These are phyloP conservation scores for Aureobasidium leucospermi DNA, from an alignment of 2,329 filamentous ascomycete genomes.

Conservation along the genomic window DNA sequence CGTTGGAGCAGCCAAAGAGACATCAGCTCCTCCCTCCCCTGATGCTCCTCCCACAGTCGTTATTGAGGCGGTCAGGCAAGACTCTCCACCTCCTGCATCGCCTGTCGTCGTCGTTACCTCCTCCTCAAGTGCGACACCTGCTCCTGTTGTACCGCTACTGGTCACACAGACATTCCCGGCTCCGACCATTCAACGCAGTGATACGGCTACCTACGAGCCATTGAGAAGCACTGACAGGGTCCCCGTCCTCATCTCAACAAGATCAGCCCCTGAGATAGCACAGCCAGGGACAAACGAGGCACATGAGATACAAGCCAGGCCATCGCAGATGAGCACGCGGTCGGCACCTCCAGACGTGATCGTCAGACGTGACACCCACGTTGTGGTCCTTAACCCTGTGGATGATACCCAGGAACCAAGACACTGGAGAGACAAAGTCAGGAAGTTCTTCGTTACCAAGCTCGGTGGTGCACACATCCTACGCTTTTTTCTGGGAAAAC, in stretches of 20 bases:
- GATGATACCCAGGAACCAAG: neutral
- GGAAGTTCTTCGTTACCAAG: neutral
- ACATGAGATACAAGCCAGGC: neutral
- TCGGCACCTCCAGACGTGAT: neutral
- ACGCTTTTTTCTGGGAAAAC: slow-evolving; percentile 5
- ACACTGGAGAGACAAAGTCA: slow-evolving; percentile 7
- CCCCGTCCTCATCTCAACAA: neutral
- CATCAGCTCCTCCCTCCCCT: neutral
- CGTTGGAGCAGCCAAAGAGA: neutral
- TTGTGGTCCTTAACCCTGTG: slow-evolving; percentile 4
- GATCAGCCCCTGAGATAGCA: neutral
- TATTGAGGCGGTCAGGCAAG: neutral
- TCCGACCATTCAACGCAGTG: neutral
- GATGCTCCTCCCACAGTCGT: neutral
- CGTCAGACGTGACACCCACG: neutral
- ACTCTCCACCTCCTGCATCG: neutral
- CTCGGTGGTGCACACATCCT: slow-evolving; percentile 1
- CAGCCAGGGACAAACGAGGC: neutral
- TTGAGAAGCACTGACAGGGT: slow-evolving; percentile 5
- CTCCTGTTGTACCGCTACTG: neutral
- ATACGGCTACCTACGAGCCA: neutral
- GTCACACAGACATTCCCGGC: neutral
- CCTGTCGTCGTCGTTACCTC: neutral
- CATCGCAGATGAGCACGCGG: neutral
- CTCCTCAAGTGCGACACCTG: neutral